Percentiles rank a stretch among this genome's conserved stretches.
phyloP scores from a whole-genome alignment of 257 asterid genomes.

The Misopates orontium region DNA sequence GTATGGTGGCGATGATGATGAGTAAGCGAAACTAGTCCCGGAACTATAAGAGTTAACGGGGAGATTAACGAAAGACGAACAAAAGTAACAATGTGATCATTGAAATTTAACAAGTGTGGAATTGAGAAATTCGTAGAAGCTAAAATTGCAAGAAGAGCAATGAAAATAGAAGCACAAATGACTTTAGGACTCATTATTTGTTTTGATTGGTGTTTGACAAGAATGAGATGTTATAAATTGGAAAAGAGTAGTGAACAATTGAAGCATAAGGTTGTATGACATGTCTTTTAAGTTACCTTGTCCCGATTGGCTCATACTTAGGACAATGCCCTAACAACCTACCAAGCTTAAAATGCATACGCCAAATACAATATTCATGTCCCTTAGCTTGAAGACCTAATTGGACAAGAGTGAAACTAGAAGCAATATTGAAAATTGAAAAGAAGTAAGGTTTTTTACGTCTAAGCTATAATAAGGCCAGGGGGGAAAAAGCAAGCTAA shows the following conservation, averaged over 20 bases:
- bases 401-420: too few species aligned
- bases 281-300: constrained; percentile 76
- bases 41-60: neutral
- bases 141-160: constrained; percentile 56
- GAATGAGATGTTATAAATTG: constrained; percentile 23
- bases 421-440: too few species aligned
- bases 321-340: constrained; percentile 39
- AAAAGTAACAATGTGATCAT: constrained; percentile 20
- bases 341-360: constrained; percentile 30
- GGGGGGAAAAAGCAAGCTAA: too few species aligned
- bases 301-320: constrained; percentile 31
- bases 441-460: too few species aligned
- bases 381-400: too few species aligned
- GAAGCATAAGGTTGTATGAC: constrained; percentile 50
- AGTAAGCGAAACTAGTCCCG: neutral
- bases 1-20: constrained; percentile 33
- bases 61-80: constrained; percentile 28
- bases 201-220: constrained; percentile 6
- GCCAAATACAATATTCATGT: too few species aligned
- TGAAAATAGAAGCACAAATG: constrained; percentile 41
- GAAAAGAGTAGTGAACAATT: constrained; percentile 30
- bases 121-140: constrained; percentile 37
- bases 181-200: constrained; percentile 41
- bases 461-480: too few species aligned
- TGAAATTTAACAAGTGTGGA: constrained; percentile 16